Conservation (phyloP, 1,284 basidiomycete species). For the Trametes polyzona region DNA sequence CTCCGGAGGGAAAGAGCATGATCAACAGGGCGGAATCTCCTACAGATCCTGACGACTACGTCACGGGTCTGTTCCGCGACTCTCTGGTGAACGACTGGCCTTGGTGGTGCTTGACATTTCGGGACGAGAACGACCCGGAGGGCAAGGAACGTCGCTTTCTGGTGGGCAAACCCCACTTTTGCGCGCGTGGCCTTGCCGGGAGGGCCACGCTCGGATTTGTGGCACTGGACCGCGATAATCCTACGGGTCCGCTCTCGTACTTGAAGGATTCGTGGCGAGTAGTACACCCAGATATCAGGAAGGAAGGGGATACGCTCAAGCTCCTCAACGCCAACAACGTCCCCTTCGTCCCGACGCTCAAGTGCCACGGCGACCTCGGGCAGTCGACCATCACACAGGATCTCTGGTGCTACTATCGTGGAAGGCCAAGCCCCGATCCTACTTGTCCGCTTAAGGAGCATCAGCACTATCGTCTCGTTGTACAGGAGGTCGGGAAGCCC, state of each 20-base stretch:
- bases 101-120: background rate
- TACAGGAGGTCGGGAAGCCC: conserved; percentile 16
- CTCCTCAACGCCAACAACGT: conserved; percentile 1
- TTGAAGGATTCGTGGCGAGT: conserved; percentile 17
- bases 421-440: too few relatives aligned
- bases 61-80: background rate
- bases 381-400: conserved; percentile 5
- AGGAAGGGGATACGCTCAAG: background rate
- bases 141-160: background rate
- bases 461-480: conserved; percentile 19
- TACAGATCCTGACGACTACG: background rate
- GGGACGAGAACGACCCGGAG: background rate
- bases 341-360: background rate
- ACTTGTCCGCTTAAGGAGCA: conserved; percentile 8
- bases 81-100: background rate
- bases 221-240: background rate
- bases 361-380: conserved; percentile 7
- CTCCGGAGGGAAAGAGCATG: background rate
- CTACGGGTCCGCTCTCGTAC: background rate
- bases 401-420: background rate
- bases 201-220: conserved; percentile 6
- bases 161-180: conserved; percentile 10
- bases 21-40: background rate
- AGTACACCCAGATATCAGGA: background rate
- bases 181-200: background rate